Conservation (phyloP, 202 grass and related monocot species). For the Dendrocalamus latiflorus region DNA sequence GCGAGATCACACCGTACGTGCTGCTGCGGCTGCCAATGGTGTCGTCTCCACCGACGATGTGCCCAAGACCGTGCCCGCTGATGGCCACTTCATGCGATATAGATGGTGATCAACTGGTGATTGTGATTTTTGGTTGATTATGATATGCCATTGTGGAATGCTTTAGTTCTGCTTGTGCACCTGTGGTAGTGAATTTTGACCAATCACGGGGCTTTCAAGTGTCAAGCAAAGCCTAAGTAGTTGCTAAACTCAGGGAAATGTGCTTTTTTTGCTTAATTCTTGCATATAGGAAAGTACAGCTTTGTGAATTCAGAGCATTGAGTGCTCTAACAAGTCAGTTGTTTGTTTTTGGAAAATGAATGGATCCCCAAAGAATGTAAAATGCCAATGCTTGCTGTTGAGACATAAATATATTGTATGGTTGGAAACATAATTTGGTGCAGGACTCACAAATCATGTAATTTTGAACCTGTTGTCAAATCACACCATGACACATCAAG, state of each 20-base stretch:
- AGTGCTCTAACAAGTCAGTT: not conserved
- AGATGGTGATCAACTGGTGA: too few relatives aligned
- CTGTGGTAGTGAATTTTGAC: too few relatives aligned
- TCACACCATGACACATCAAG: not conserved
- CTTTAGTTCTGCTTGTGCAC: too few relatives aligned
- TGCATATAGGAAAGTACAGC: not conserved
- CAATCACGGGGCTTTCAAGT: not conserved
- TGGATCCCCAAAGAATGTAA: not conserved
- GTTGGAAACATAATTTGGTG: not conserved
- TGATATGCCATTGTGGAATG: too few relatives aligned
- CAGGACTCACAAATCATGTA: not conserved
- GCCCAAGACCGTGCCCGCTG: too few relatives aligned
- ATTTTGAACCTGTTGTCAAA: not conserved
- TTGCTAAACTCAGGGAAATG: not conserved
- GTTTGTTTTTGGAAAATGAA: not conserved
- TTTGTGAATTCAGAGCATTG: not conserved
- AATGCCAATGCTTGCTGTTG: not conserved
- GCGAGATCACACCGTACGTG: constrained; percentile 97
- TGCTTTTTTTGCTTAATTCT: too few relatives aligned
- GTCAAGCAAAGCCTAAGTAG: not conserved
- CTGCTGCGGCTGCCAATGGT: constrained; percentile 62
- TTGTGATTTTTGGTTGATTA: too few relatives aligned
- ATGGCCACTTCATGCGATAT: too few relatives aligned
- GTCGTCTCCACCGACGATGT: constrained; percentile 65
- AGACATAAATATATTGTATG: not conserved